phyloP scores from a whole-genome alignment of 208 protist genomes.

The Leptomonas pyrrhocoris region DNA sequence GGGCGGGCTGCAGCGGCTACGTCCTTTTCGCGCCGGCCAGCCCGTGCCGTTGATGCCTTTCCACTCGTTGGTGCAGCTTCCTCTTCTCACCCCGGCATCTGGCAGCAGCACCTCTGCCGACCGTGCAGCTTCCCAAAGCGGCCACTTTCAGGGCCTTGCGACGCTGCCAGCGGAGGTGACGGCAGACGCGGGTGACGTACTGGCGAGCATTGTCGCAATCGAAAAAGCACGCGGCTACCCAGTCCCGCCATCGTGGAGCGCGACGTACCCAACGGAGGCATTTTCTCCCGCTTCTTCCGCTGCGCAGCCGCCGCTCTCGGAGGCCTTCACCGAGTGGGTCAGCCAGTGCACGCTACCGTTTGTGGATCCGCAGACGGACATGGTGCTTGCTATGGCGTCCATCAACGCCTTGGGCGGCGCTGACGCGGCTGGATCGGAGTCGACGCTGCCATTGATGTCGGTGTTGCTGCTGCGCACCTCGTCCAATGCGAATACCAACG shows the following conservation, averaged over 20 bases:
- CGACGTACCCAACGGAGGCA: slow-evolving; percentile 24
- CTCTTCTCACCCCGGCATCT: slow-evolving; percentile 4
- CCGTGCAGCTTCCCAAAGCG: not conserved
- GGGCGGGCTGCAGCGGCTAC: slow-evolving; percentile 50
- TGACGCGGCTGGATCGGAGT: not conserved
- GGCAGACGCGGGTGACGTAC: slow-evolving; percentile 1
- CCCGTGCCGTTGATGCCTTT: slow-evolving; percentile 37
- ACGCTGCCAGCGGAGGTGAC: slow-evolving; percentile 1
- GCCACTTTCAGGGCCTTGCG: not conserved
- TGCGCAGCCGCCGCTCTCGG: slow-evolving; percentile 5
- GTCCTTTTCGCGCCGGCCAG: slow-evolving; percentile 50
- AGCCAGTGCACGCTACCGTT: slow-evolving; percentile 56
- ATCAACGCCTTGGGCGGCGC: slow-evolving; percentile 18
- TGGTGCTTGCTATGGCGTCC: slow-evolving; percentile 40
- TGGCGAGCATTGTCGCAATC: not conserved
- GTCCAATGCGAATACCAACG: not conserved
- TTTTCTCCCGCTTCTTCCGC: slow-evolving; percentile 7
- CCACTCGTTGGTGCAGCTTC: slow-evolving; percentile 32
- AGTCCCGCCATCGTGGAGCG: slow-evolving; percentile 28
- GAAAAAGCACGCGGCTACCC: slow-evolving; percentile 1
- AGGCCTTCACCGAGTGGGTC: slow-evolving; percentile 74
- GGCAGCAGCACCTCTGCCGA: not conserved
- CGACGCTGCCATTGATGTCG: slow-evolving; percentile 30
- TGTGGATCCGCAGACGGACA: slow-evolving; percentile 42
- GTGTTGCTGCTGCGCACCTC: slow-evolving; percentile 43